Evolutionary conservation across 192 early-diverging fungal genomes (phyloP), one percentile per base, ranked within the genome.

Genomic region (Backusella luteola): DNA sequence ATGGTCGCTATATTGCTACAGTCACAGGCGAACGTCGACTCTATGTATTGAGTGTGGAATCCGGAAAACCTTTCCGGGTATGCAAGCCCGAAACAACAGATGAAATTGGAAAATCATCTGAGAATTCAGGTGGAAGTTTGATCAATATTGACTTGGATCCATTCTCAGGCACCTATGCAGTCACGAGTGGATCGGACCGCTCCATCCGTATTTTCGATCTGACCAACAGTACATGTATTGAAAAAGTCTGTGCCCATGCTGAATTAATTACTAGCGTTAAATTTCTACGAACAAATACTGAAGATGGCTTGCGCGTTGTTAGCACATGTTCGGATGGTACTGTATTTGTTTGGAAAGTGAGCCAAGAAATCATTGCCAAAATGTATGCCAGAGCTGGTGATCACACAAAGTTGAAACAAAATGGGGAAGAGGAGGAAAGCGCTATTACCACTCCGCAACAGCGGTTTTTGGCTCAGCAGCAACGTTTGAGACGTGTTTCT

Each of bases 301-400:
- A 63, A 29, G 67, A 77, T 29, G 42, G 67, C 3, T 52, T 83
- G 9, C 81, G 89, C 11, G 73, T 95, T 7, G 79, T 93, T 35
- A 90, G 90, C 1, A 94, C 93, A 17, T 87, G 88, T 67, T 89
- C 88, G 0, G 93, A 95, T 75, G 93, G 93, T 9, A 93, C 89
- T 32, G 82, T 95, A 14, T 88, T 95, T 79, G 85, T 95, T 1
- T 95, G 94, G 94, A 84, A 83, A 59, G 66, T 94, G 6, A 82
- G 85, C 6, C 76, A 83, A 26, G 85, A 90, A 12, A 38, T 93
- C 5, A 34, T 76, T 32, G 66, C 75, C 0, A 71, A 73, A 36
- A 80, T 80, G 78, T 39, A 41, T 4, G 21, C 74, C 15, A 46
- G 82, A 21, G 71, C 82, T 0, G 71, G 34, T 32, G 82, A 83